Evolutionary conservation across 805 yeast species (phyloP), one percentile per base, ranked within the genome.

Genomic region (Metschnikowia chrysomelidarum): DNA sequence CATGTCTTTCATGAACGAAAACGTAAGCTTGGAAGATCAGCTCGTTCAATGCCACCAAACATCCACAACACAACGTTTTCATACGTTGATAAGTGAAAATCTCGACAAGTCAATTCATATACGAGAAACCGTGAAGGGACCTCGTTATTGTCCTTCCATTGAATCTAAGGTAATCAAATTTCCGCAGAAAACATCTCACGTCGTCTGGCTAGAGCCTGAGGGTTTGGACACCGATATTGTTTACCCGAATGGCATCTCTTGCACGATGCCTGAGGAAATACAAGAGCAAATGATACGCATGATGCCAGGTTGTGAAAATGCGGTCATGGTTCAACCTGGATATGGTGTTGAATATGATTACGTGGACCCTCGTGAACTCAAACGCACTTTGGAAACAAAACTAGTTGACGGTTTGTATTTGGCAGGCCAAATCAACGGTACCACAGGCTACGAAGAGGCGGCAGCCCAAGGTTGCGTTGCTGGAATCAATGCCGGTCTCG

Each of bases 281-380:
- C 99, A 93, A 60, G 72, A 71, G 15, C 68, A 75, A 44, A 73
- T 89, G 71, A 73, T 93, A 36, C 67, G 71, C 40, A 64, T 87
- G 66, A 85, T 93, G 42, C 84, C 87, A 4, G 99, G 99, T 0
- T 73, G 95, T 32, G 95, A 87, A 50, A 78, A 85, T 46, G 96
- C 84, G 0, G 67, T 63, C n/a, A 87, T 93, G 85, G 56, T 82
- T 9, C 96, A 89, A 54, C 96, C 97, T 0, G 99, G 97, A 0
- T 93, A 93, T 56, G 99, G 99, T n/a, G 98, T 93, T 2, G 98
- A 93, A 59, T 93, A 93, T 56, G 98, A 93, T 54, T 93, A 87
- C 56, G 82, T 93, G 19, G 96, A 93, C 53, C 98, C 99, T 2
- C 72, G 95, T 45, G 96, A 89, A 53, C 68, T 93, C 37, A 71